Percentiles rank a stretch among this genome's conserved stretches.
Evolutionary conservation across 331 rosid genomes (phyloP).

Genomic region (Telfairia occidentalis): DNA sequence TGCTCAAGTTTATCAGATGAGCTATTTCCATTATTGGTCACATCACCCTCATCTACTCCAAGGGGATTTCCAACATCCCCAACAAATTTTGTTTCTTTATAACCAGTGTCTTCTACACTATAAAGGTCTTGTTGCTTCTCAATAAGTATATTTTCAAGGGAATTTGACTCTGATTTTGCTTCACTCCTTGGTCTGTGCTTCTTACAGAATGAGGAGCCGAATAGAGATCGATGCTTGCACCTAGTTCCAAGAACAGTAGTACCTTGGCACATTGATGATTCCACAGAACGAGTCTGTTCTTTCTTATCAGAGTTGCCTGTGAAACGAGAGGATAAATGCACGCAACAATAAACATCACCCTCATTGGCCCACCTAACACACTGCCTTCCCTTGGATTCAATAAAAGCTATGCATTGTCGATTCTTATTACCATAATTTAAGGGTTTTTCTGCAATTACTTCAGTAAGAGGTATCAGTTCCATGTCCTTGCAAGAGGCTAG

Average conservation of each 20-base stretch:
- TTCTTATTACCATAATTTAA: conserved; percentile 53
- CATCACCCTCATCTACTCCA: conserved; percentile 29
- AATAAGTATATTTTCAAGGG: conserved; percentile 39
- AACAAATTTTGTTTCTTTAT: conserved; percentile 44
- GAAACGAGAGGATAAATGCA: conserved; percentile 86
- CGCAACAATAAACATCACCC: conserved; percentile 96
- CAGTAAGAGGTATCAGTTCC: conserved; percentile 53
- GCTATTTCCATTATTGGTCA: conserved; percentile 34
- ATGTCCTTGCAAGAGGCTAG: conserved; percentile 31
- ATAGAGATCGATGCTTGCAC: conserved; percentile 87
- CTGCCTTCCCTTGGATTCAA: conserved; percentile 95
- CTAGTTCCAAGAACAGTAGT: conserved; percentile 92
- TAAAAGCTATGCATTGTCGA: conserved; percentile 77
- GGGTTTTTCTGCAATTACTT: conserved; percentile 24
- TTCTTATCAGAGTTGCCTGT: conserved; percentile 46
- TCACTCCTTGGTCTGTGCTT: conserved; percentile 72
- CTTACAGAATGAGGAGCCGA: conserved; percentile 73
- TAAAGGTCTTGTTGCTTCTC: conserved; percentile 51
- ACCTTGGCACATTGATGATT: conserved; percentile 85
- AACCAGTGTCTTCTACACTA: conserved; percentile 30
- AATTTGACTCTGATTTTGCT: conserved; percentile 21
- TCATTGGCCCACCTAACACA: conserved; percentile 99
- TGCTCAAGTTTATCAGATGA: conserved; percentile 26
- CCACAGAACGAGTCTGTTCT: conserved; percentile 42
- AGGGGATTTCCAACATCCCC: conserved; percentile 47